Conservation (phyloP, 2,329 filamentous ascomycete species). For the Trichocomaceae sp. region DNA sequence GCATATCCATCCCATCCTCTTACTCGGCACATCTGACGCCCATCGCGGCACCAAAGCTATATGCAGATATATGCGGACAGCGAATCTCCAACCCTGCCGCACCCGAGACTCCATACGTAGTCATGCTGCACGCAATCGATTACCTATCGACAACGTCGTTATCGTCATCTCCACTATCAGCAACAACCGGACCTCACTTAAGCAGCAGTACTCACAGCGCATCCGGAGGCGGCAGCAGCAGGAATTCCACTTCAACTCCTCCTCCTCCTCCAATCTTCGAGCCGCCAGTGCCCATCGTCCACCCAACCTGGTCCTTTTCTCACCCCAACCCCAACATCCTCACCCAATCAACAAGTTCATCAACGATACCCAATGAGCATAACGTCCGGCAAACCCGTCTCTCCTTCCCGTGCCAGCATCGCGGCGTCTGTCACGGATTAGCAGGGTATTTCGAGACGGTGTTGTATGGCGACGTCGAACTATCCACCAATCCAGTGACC, state of each 20-base stretch:
- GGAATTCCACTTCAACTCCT: slow-evolving; percentile 21
- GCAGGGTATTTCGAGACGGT: slow-evolving; percentile 95
- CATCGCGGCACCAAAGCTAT: slow-evolving; percentile 76
- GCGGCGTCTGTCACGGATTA: slow-evolving; percentile 82
- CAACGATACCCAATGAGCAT: slow-evolving; percentile 73
- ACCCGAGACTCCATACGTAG: slow-evolving; percentile 89
- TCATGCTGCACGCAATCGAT: slow-evolving; percentile 84
- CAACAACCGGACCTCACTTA: slow-evolving; percentile 6
- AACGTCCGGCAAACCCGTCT: slow-evolving; percentile 75
- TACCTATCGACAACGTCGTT: slow-evolving; percentile 61
- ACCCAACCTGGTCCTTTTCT: slow-evolving; percentile 41
- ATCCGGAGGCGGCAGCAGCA: slow-evolving; percentile 15
- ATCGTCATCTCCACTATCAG: slow-evolving; percentile 37
- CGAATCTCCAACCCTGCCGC: slow-evolving; percentile 58
- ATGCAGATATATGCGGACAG: slow-evolving; percentile 69
- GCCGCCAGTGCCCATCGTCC: slow-evolving; percentile 32
- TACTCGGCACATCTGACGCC: slow-evolving; percentile 95
- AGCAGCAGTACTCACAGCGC: slow-evolving; percentile 15
- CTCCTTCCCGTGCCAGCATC: slow-evolving; percentile 68
- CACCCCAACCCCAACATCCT: slow-evolving; percentile 37
- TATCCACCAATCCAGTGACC: slow-evolving; percentile 85
- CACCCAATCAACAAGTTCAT: slow-evolving; percentile 24
- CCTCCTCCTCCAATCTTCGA: slow-evolving; percentile 27
- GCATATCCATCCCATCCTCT: slow-evolving; percentile 86
- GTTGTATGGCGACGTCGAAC: slow-evolving; percentile 77